phyloP scores from a whole-genome alignment of 2,329 filamentous ascomycete genomes.

The Hymenoscyphus scutula region DNA sequence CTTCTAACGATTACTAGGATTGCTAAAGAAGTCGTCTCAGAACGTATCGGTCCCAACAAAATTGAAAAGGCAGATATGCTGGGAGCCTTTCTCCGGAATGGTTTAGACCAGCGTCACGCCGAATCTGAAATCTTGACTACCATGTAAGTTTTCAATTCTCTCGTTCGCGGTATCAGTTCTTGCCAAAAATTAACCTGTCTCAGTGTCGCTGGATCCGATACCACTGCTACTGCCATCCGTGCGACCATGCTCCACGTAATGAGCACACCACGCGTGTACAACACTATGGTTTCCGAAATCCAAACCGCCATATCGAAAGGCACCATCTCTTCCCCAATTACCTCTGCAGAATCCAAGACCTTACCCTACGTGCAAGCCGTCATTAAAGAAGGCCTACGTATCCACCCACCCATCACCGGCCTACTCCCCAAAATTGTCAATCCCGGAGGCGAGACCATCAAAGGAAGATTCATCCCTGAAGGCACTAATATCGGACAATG shows the following conservation, averaged over 20 bases:
- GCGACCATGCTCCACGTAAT: slow-evolving; percentile 22
- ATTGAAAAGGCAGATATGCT: slow-evolving; percentile 49
- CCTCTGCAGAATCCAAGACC: slow-evolving; percentile 40
- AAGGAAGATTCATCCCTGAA: slow-evolving; percentile 21
- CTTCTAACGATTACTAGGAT: not conserved
- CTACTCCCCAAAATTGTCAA: slow-evolving; percentile 25
- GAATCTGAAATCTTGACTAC: slow-evolving; percentile 19
- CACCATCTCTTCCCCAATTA: slow-evolving; percentile 8
- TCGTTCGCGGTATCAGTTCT: not conserved
- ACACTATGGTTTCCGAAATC: not conserved
- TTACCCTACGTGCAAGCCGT: slow-evolving; percentile 48
- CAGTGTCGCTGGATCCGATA: slow-evolving; percentile 54
- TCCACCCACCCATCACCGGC: slow-evolving; percentile 43
- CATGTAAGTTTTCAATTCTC: slow-evolving; percentile 28
- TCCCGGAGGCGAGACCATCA: slow-evolving; percentile 23
- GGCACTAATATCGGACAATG: slow-evolving; percentile 35
- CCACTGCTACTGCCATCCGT: slow-evolving; percentile 52
- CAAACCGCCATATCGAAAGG: not conserved
- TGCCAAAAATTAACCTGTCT: not conserved
- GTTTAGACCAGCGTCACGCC: slow-evolving; percentile 9
- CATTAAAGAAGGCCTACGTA: slow-evolving; percentile 48
- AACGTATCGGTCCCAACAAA: slow-evolving; percentile 38
- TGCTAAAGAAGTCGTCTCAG: slow-evolving; percentile 2
- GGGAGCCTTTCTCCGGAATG: slow-evolving; percentile 40
- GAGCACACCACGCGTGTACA: slow-evolving; percentile 20